phyloP scores from a whole-genome alignment of 2,329 filamentous ascomycete genomes.

The Ophiostoma ips region DNA sequence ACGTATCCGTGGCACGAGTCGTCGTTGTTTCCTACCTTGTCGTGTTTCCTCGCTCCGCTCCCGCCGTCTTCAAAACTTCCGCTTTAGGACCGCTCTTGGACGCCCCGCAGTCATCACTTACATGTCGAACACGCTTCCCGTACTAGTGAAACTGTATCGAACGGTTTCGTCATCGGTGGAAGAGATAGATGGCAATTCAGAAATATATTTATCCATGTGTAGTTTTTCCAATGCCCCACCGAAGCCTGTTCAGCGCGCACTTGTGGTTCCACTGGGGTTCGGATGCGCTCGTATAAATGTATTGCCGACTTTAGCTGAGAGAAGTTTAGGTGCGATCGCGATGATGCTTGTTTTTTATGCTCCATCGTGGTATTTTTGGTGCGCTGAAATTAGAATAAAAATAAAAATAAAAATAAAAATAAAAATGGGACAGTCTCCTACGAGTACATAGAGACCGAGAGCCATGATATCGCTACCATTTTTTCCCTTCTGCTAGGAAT shows the following conservation, averaged over 20 bases:
- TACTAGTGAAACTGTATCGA: neutral
- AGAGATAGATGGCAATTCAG: neutral
- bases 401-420: too few relatives aligned
- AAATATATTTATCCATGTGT: neutral
- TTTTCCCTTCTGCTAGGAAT: too few relatives aligned
- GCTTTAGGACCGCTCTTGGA: slow-evolving; percentile 1
- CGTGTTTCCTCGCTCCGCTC: neutral
- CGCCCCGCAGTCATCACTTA: neutral
- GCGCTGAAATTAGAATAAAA: too few relatives aligned
- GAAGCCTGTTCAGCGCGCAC: neutral
- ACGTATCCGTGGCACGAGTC: neutral
- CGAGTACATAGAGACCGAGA: too few relatives aligned
- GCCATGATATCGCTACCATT: too few relatives aligned
- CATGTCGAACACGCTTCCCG: neutral
- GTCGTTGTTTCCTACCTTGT: neutral
- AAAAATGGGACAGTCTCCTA: too few relatives aligned
- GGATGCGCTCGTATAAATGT: neutral
- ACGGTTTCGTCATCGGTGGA: neutral
- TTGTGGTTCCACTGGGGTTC: neutral
- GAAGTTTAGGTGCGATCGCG: neutral
- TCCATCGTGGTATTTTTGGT: neutral
- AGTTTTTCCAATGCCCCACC: neutral
- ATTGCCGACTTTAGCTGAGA: neutral
- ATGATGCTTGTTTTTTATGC: neutral
- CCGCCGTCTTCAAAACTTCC: slow-evolving; percentile 4